Evolutionary conservation across 345 rosid genomes (phyloP), one percentile per base, ranked within the genome.

Genomic region (Arabidopsis suecica): DNA sequence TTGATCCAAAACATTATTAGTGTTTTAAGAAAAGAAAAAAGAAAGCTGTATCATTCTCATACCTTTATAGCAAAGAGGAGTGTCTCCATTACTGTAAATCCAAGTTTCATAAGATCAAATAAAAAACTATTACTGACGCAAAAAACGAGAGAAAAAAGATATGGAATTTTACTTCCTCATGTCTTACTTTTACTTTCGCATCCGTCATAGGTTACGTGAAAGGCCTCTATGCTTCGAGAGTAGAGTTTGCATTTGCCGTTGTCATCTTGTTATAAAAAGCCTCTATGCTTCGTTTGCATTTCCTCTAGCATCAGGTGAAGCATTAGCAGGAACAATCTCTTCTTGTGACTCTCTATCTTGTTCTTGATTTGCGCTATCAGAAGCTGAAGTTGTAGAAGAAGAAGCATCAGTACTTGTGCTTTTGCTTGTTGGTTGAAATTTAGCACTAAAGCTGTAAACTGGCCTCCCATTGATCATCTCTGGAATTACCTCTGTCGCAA

Each of bases 401-500:
- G 61, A 36, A 50, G 34, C 14, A 64, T 79, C 76, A n/a, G n/a
- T n/a, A 69, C 42, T 65, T 20, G 55, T 10, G 41, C 37, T 79
- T 23, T 76, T 70, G 28, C 74, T 69, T 42, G 72, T 65, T 59
- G 66, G 20, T 51, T 47, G 51, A 47, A 8, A 20, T 20, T 20
- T 16, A 23, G 22, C 18, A 47, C 22, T 20, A 20, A 20, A 47
- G 2, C 51, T 47, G 51, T 6, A 7, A 44, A 58, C 41, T 64
- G 30, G 69, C 10, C 9, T 47, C 28, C 69, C 69, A 47, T 64
- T 5, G 3, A 16, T 8, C 14, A 47, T 47, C 69, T 64, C 55
- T 32, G 54, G 69, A 30, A 6, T 1, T 1, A 64, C 86, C 84
- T 92, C 96, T 1, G 68, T 38, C 30, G 93, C 93, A 65, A 79